Evolutionary conservation across 2,329 filamentous ascomycete genomes (phyloP).

Genomic region (Phyllosticta citrichinensis): DNA sequence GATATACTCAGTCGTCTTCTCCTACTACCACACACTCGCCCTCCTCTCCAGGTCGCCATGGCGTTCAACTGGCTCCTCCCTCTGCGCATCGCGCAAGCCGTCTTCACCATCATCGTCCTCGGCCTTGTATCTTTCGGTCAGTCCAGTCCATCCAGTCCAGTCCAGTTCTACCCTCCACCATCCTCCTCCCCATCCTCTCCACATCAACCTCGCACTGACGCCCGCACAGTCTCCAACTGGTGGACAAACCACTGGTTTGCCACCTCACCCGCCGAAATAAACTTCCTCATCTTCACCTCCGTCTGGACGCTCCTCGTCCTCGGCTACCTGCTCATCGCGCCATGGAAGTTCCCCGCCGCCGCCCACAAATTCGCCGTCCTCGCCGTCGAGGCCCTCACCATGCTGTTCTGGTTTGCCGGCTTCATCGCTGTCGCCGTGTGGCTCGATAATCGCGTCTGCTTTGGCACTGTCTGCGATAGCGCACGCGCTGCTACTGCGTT

Average conservation of each 20-base stretch:
- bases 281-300: constrained; percentile 71
- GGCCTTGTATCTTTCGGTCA: constrained; percentile 65
- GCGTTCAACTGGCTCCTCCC: constrained; percentile 47
- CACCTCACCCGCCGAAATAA: constrained; percentile 47
- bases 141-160: no score
- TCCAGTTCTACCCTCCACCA: no score
- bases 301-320: constrained; percentile 63
- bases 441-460: constrained; percentile 49
- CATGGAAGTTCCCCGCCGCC: constrained; percentile 47
- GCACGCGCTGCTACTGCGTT: constrained; percentile 57
- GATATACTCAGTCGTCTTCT: not conserved
- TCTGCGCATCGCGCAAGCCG: constrained; percentile 54
- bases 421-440: constrained; percentile 66
- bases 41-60: constrained; percentile 30
- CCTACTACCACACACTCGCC: not conserved
- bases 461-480: constrained; percentile 46
- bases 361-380: constrained; percentile 58
- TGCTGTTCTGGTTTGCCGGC: constrained; percentile 84
- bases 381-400: constrained; percentile 59
- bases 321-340: constrained; percentile 58
- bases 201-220: not conserved
- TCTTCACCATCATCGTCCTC: constrained; percentile 65
- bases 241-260: constrained; percentile 43
- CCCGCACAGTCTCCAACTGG: constrained; percentile 44
- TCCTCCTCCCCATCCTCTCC: not conserved